A percentile compares a stretch with the other conserved stretches of the same genome.
Evolutionary conservation across 2,329 filamentous ascomycete species (phyloP).

Genomic region (Chaetomiaceae sp.): DNA sequence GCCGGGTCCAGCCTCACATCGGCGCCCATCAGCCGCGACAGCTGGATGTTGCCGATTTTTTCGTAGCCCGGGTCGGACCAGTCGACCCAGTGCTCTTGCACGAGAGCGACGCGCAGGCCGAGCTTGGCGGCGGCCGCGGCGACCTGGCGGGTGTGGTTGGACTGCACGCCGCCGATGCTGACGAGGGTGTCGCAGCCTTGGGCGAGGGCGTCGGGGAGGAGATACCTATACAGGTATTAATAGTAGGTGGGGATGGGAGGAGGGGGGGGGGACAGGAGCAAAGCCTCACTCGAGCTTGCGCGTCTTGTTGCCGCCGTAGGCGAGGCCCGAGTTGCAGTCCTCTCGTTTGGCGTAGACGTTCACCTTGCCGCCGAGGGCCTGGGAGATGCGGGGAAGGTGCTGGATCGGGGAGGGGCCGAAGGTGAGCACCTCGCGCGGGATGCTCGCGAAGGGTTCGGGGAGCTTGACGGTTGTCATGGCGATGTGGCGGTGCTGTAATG

Average conservation of each 20-base stretch:
- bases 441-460: conserved; percentile 58
- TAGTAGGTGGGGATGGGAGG: not conserved
- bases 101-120: conserved; percentile 52
- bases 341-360: conserved; percentile 68
- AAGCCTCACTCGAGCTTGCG: conserved; percentile 57
- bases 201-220: conserved; percentile 57
- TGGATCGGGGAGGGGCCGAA: conserved; percentile 68
- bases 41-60: conserved; percentile 66
- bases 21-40: conserved; percentile 63
- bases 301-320: conserved; percentile 66
- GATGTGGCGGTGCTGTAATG: not conserved
- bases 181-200: conserved; percentile 58
- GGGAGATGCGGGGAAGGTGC: conserved; percentile 59
- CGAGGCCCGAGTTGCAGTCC: conserved; percentile 64
- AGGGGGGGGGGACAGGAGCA: not conserved
- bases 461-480: conserved; percentile 33
- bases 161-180: conserved; percentile 64
- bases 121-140: conserved; percentile 57
- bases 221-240: conserved; percentile 43
- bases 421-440: conserved; percentile 57
- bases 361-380: conserved; percentile 55
- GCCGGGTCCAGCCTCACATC: conserved; percentile 58
- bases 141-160: conserved; percentile 66
- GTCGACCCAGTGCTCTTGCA: conserved; percentile 67
- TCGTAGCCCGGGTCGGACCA: conserved; percentile 57